Percentiles rank a stretch among this genome's conserved stretches.
Conservation (phyloP, 2,329 filamentous ascomycete genomes). For the Venturia effusa region DNA sequence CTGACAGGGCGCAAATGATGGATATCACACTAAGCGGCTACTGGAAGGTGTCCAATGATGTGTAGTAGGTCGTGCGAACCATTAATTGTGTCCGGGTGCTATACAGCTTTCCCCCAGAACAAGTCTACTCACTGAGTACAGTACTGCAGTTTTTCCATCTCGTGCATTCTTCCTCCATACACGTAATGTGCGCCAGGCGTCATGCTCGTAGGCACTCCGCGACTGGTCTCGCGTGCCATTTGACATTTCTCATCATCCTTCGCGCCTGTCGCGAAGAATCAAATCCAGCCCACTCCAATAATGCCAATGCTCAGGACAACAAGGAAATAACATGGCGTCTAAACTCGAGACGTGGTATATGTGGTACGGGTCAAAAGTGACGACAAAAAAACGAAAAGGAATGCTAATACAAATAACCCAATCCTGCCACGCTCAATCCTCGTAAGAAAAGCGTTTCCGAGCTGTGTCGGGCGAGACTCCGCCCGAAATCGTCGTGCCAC, state of each 20-base stretch:
- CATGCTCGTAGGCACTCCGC: not conserved
- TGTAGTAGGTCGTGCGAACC: not conserved
- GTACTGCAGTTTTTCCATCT: not conserved
- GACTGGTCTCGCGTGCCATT: not conserved
- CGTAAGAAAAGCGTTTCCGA: slow-evolving; percentile 9
- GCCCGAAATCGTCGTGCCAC: not conserved
- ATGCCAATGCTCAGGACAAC: slow-evolving; percentile 2
- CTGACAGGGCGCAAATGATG: not conserved
- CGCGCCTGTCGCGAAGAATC: not conserved
- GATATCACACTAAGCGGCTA: not conserved
- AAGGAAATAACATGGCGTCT: not conserved
- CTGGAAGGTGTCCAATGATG: not conserved
- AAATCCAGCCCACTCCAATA: not conserved
- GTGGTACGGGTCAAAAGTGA: not conserved
- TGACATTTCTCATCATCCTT: not conserved
- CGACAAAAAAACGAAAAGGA: not conserved
- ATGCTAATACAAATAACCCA: not conserved
- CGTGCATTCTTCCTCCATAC: not conserved
- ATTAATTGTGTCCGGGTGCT: not conserved
- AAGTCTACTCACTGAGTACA: not conserved
- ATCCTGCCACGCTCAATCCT: not conserved
- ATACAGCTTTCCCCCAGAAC: not conserved
- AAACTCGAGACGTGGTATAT: slow-evolving; percentile 3
- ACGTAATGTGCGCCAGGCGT: not conserved
- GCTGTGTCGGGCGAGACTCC: not conserved